Conservation (phyloP, 352 stramenopile species). For the Pythium plurisporium region DNA sequence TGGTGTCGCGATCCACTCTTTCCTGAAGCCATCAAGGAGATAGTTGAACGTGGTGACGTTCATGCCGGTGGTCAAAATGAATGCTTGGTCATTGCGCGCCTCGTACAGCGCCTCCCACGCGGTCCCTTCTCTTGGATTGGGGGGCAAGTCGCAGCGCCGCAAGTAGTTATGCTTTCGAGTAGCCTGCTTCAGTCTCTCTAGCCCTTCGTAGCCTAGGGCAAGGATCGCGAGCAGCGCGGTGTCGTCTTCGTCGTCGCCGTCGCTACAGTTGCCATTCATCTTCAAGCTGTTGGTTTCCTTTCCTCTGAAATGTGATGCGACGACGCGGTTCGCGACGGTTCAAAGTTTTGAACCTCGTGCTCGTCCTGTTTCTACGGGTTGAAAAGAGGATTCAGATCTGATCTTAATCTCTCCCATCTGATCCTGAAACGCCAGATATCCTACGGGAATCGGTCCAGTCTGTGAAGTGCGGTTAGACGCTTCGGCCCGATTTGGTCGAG, state of each 20-base stretch:
- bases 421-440: background rate
- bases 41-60: constrained; percentile 14
- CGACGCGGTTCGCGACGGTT: background rate
- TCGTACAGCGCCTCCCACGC: constrained; percentile 14
- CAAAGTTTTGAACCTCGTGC: background rate
- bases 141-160: background rate
- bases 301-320: background rate
- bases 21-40: constrained; percentile 3
- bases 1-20: background rate
- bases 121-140: background rate
- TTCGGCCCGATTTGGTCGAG: too few relatives aligned
- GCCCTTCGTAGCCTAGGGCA: background rate
- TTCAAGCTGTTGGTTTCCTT: background rate
- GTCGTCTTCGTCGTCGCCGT: background rate
- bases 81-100: constrained; percentile 13
- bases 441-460: background rate
- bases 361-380: background rate
- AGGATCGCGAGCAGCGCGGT: background rate
- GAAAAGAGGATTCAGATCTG: background rate
- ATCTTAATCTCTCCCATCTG: background rate
- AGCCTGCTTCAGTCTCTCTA: background rate
- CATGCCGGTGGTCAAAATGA: constrained; percentile 19
- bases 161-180: background rate
- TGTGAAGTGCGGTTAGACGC: too few relatives aligned
- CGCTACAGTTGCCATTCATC: background rate